phyloP scores from a whole-genome alignment of 495 filamentous ascomycete species.

The Achaetomiella virescens region DNA sequence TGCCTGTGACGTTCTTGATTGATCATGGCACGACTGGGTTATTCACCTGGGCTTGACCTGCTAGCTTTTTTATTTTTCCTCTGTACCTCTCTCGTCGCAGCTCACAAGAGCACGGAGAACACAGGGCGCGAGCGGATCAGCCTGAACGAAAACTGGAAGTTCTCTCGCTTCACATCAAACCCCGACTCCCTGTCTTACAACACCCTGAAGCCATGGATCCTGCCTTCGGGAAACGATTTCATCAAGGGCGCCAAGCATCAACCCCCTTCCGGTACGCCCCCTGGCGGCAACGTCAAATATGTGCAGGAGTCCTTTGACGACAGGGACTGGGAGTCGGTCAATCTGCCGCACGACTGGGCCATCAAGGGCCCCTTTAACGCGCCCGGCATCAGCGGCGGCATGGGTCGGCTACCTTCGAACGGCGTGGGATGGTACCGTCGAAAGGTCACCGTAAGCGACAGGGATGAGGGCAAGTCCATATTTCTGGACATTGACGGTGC shows the following conservation, averaged over 20 bases:
- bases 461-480: constrained; percentile 33
- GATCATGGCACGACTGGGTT: no score
- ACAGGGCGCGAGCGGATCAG: constrained; percentile 11
- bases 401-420: constrained; percentile 50
- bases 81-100: background rate
- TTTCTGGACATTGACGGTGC: constrained; percentile 46
- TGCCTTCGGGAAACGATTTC: constrained; percentile 23
- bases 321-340: constrained; percentile 15
- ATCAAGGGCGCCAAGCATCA: constrained; percentile 17
- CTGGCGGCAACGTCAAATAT: constrained; percentile 7
- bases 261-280: background rate
- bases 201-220: constrained; percentile 24
- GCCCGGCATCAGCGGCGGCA: constrained; percentile 45
- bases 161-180: constrained; percentile 22
- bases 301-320: constrained; percentile 14
- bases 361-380: constrained; percentile 42
- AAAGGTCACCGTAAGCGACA: constrained; percentile 24
- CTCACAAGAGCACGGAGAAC: background rate
- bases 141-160: constrained; percentile 26
- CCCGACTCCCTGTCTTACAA: constrained; percentile 24
- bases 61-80: background rate
- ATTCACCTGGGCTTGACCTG: no score
- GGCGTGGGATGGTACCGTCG: constrained; percentile 48
- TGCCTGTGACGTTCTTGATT: no score
- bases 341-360: constrained; percentile 45